A percentile compares a stretch with the other conserved stretches of the same genome.
Evolutionary conservation across 768 basidiomycete genomes (phyloP).

Genomic region (Termitomyces sp.): DNA sequence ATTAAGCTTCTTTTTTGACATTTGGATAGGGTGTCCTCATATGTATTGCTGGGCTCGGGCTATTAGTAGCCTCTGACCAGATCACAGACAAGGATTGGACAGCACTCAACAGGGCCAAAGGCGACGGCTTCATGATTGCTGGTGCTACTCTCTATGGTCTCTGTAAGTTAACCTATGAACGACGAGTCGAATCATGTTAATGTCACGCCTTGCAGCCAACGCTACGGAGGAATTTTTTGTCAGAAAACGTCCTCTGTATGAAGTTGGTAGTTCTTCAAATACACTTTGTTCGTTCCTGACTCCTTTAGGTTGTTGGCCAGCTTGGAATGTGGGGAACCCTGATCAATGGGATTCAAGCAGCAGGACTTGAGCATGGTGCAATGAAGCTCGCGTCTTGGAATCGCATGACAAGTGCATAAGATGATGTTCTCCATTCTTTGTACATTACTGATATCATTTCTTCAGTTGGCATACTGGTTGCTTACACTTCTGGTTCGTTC

Average conservation of each 20-base stretch:
- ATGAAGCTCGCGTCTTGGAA: slow-evolving; percentile 72
- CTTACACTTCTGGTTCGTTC: slow-evolving; percentile 31
- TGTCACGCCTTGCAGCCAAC: slow-evolving; percentile 48
- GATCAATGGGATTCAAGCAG: slow-evolving; percentile 75
- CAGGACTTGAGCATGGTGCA: slow-evolving; percentile 61
- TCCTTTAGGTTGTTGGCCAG: slow-evolving; percentile 66
- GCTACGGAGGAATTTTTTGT: slow-evolving; percentile 89
- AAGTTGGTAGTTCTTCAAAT: slow-evolving; percentile 29
- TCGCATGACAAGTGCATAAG: slow-evolving; percentile 54
- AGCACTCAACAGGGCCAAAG: slow-evolving; percentile 62
- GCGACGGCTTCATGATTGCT: slow-evolving; percentile 82
- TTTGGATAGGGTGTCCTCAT: slow-evolving; percentile 57
- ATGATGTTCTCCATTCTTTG: neutral
- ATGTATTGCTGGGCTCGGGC: slow-evolving; percentile 68
- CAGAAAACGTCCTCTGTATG: slow-evolving; percentile 72
- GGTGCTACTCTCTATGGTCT: slow-evolving; percentile 85
- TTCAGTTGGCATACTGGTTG: slow-evolving; percentile 40
- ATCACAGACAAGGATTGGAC: slow-evolving; percentile 72
- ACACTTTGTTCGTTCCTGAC: neutral
- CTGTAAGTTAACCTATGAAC: slow-evolving; percentile 43
- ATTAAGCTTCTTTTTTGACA: neutral
- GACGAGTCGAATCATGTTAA: neutral
- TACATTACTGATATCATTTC: slow-evolving; percentile 1
- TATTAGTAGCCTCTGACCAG: slow-evolving; percentile 77
- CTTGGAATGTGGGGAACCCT: slow-evolving; percentile 82